A percentile compares a stretch with the other conserved stretches of the same genome.
Evolutionary conservation across 139 green algal species (phyloP).

Genomic region (Yamagishiella unicocca): DNA sequence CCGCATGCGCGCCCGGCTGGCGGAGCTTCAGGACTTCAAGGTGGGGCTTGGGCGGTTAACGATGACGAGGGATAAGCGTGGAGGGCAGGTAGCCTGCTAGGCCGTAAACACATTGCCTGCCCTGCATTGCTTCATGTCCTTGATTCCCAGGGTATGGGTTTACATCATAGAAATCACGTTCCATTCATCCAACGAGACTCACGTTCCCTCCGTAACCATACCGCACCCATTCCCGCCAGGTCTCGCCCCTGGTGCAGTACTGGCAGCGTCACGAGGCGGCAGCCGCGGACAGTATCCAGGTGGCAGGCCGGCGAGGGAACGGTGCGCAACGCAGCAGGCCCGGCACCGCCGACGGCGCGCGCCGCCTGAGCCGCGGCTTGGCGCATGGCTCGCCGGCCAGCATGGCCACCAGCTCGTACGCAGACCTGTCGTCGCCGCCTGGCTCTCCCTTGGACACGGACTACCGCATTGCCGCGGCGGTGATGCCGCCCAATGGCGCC

Average conservation of each 20-base stretch:
- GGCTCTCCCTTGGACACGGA: neutral
- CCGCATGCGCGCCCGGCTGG: conserved; percentile 9
- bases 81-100: too few species aligned
- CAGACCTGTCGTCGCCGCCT: neutral
- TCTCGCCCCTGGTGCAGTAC: conserved; percentile 48
- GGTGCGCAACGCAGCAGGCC: neutral
- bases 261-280: conserved; percentile 34
- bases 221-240: neutral
- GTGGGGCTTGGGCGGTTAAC: neutral
- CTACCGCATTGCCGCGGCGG: neutral
- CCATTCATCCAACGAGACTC: neutral
- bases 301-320: neutral
- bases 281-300: neutral
- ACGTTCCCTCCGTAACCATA: neutral
- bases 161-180: neutral
- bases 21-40: conserved; percentile 18
- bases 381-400: neutral
- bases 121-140: neutral
- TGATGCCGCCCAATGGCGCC: neutral
- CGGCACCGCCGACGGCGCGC: neutral
- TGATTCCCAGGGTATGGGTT: neutral
- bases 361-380: neutral
- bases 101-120: neutral
- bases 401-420: neutral
- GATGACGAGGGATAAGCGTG: too few species aligned